Evolutionary conservation across 1,284 basidiomycete genomes (phyloP).

Genomic region (Cutaneotrichosporon cavernicola): DNA sequence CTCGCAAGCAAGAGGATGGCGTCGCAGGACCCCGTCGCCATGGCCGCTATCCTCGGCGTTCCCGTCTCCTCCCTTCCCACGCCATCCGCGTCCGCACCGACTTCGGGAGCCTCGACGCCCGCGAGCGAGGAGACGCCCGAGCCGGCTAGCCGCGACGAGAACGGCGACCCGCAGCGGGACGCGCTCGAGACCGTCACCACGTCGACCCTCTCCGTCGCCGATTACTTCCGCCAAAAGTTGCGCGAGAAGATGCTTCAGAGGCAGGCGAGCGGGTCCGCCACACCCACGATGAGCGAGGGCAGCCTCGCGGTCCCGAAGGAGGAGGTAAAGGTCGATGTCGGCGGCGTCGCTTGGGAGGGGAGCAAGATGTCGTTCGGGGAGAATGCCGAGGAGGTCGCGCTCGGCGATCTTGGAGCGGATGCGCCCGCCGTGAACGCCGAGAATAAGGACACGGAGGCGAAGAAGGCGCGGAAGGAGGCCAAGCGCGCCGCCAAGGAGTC

Average conservation of each 20-base stretch:
- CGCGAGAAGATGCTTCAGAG: slow-evolving; percentile 48
- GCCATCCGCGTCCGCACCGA: slow-evolving; percentile 22
- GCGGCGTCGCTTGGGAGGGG: slow-evolving; percentile 44
- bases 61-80: slow-evolving; percentile 42
- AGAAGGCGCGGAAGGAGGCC: slow-evolving; percentile 20
- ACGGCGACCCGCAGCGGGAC: slow-evolving; percentile 19
- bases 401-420: slow-evolving; percentile 22
- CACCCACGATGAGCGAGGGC: slow-evolving; percentile 28
- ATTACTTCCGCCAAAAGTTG: slow-evolving; percentile 52
- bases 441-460: neutral
- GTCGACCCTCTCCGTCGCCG: slow-evolving; percentile 46
- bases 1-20: slow-evolving; percentile 48
- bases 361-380: slow-evolving; percentile 40
- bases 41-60: slow-evolving; percentile 53
- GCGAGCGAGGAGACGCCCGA: slow-evolving; percentile 22
- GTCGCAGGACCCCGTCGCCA: slow-evolving; percentile 48
- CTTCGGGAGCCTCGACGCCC: slow-evolving; percentile 28
- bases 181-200: slow-evolving; percentile 38
- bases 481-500: slow-evolving; percentile 25
- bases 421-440: slow-evolving; percentile 17
- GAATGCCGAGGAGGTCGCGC: slow-evolving; percentile 11
- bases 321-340: slow-evolving; percentile 31
- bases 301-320: slow-evolving; percentile 34
- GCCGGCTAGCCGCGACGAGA: slow-evolving; percentile 7
- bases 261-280: slow-evolving; percentile 27